A percentile compares a stretch with the other conserved stretches of the same genome.
Conservation (phyloP, 495 filamentous ascomycete species). For the Penicillium riverlandense region DNA sequence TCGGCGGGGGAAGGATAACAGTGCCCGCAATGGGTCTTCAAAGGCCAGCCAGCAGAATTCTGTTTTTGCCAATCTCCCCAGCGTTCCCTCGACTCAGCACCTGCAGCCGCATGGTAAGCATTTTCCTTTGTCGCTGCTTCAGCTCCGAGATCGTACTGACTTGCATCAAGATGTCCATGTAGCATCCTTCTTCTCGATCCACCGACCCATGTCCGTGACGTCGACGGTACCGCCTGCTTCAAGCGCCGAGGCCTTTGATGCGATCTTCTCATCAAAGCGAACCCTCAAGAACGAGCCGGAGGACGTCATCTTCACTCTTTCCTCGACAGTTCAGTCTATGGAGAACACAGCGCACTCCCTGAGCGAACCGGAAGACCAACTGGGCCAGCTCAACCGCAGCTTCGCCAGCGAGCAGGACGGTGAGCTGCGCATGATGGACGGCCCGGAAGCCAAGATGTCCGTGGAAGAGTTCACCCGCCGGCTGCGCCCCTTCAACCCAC, state of each 20-base stretch:
- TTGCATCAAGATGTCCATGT: constrained; percentile 63
- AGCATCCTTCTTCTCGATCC: constrained; percentile 91
- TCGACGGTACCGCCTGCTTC: constrained; percentile 66
- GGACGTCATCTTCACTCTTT: constrained; percentile 74
- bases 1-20: constrained; percentile 31
- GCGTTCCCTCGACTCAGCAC: constrained; percentile 78
- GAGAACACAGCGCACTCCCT: constrained; percentile 50
- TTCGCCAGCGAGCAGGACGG: constrained; percentile 38
- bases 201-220: constrained; percentile 87
- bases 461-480: constrained; percentile 48
- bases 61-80: constrained; percentile 57
- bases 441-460: constrained; percentile 32
- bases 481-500: constrained; percentile 71
- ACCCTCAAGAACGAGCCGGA: constrained; percentile 44
- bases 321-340: constrained; percentile 62
- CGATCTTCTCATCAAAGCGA: constrained; percentile 59
- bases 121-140: constrained; percentile 2
- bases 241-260: constrained; percentile 65
- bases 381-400: constrained; percentile 39
- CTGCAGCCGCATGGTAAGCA: constrained; percentile 63
- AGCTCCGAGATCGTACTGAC: background rate
- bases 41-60: constrained; percentile 32
- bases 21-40: constrained; percentile 25
- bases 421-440: constrained; percentile 42
- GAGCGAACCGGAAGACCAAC: constrained; percentile 39